Conservation (phyloP, 1,284 basidiomycete species). For the Cutaneotrichosporon sp. region DNA sequence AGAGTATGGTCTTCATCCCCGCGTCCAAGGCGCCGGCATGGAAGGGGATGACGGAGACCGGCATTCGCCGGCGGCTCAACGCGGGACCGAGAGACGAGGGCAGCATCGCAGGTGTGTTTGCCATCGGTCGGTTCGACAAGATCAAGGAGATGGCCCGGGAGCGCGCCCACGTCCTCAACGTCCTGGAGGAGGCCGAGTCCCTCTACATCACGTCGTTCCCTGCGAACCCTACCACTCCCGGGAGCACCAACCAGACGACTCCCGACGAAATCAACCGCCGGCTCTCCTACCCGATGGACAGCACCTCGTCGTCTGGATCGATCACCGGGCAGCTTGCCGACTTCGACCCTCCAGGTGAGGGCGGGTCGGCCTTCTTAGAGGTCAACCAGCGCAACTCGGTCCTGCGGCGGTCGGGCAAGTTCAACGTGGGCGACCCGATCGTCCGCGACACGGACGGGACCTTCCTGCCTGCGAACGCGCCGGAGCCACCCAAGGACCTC, state of each 20-base stretch:
- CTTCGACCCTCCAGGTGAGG: background rate
- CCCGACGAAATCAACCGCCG: too few species aligned
- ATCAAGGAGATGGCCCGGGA: constrained; percentile 63
- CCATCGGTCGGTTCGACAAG: constrained; percentile 61
- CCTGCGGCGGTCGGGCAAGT: constrained; percentile 60
- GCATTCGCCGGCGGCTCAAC: constrained; percentile 19
- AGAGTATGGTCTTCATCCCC: constrained; percentile 66
- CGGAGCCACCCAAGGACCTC: background rate
- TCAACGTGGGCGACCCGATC: constrained; percentile 67
- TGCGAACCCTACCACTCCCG: background rate
- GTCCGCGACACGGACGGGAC: constrained; percentile 61
- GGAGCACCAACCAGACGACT: background rate
- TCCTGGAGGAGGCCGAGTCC: constrained; percentile 74
- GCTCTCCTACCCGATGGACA: background rate
- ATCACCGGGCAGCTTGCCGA: background rate
- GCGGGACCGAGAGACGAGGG: constrained; percentile 54
- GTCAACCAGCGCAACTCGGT: constrained; percentile 17
- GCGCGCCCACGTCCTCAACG: constrained; percentile 69
- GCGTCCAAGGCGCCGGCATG: constrained; percentile 64
- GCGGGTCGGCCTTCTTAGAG: constrained; percentile 17
- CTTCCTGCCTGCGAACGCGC: constrained; percentile 36
- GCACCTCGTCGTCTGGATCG: background rate
- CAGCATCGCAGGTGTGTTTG: constrained; percentile 70
- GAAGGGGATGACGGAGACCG: constrained; percentile 65
- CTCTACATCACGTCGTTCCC: constrained; percentile 71